A percentile compares a stretch with the other conserved stretches of the same genome.
phyloP scores from a whole-genome alignment of 176 grass and related monocot species.

The Coix lacrymajobi region DNA sequence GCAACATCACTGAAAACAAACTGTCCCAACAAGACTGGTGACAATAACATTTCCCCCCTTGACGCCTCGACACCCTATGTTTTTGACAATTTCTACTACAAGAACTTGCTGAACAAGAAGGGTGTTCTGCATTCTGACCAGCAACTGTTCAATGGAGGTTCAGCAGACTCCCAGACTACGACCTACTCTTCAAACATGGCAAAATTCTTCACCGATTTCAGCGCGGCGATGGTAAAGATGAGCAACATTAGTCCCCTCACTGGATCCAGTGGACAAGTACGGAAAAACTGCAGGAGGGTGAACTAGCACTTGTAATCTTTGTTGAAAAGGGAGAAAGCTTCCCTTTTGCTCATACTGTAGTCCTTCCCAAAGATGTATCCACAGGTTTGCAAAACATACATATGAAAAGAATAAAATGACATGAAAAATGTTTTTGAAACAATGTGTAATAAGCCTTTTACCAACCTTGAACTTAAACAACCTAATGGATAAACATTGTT shows the following conservation, averaged over 20 bases:
- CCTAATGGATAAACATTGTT: neutral
- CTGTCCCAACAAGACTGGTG: constrained; percentile 43
- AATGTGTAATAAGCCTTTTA: neutral
- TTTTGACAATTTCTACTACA: constrained; percentile 50
- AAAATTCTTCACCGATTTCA: constrained; percentile 34
- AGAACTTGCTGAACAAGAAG: constrained; percentile 34
- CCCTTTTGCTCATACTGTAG: neutral
- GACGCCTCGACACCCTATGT: constrained; percentile 27
- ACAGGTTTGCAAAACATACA: neutral
- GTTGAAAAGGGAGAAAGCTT: constrained; percentile 1
- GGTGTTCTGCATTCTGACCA: constrained; percentile 63
- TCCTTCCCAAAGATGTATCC: neutral
- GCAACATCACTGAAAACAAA: constrained; percentile 37
- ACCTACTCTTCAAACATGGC: constrained; percentile 25
- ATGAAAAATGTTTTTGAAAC: neutral
- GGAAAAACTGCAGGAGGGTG: constrained; percentile 50
- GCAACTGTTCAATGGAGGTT: constrained; percentile 46
- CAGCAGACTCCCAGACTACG: constrained; percentile 34
- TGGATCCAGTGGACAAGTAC: constrained; percentile 51
- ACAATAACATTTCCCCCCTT: constrained; percentile 54
- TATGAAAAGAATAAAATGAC: constrained; percentile 17
- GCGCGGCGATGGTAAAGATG: constrained; percentile 46
- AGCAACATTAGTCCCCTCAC: constrained; percentile 54
- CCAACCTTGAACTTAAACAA: neutral
- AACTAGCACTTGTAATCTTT: constrained; percentile 28